A percentile compares a stretch with the other conserved stretches of the same genome.
These are phyloP conservation scores for Xylaria grammica DNA, from an alignment of 495 filamentous ascomycete genomes.

Conservation along the genomic window DNA sequence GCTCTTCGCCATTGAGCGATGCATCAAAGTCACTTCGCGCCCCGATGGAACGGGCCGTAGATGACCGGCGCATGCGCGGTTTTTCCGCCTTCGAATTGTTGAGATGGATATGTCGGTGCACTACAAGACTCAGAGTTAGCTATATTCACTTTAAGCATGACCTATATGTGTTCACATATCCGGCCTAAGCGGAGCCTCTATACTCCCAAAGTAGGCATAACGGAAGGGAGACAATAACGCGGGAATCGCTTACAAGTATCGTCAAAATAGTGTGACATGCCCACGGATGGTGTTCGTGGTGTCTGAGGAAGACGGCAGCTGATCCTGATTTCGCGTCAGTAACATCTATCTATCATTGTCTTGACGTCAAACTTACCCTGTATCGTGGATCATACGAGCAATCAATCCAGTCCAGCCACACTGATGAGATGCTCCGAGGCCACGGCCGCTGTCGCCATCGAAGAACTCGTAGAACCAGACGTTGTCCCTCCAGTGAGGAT, in stretches of 20 bases:
- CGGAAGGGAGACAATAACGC: too few species aligned
- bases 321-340: constrained; percentile 58
- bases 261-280: constrained; percentile 92
- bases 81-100: constrained; percentile 45
- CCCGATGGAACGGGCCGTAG: constrained; percentile 83
- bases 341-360: constrained; percentile 4
- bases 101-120: constrained; percentile 57
- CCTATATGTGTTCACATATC: not conserved
- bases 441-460: constrained; percentile 87
- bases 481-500: constrained; percentile 90
- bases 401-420: constrained; percentile 98
- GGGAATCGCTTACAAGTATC: constrained; percentile 60
- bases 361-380: constrained; percentile 65
- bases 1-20: constrained; percentile 45
- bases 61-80: constrained; percentile 73
- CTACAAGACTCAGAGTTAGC: not conserved
- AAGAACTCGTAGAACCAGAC: constrained; percentile 98
- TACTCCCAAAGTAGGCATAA: too few species aligned
- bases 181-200: not conserved
- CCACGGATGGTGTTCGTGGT: constrained; percentile 80
- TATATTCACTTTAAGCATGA: not conserved
- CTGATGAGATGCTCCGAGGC: constrained; percentile 91
- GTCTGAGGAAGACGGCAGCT: constrained; percentile 93
- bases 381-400: constrained; percentile 96
- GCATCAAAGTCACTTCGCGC: constrained; percentile 78